These are phyloP conservation scores for Acmispon strigosus DNA, from an alignment of 306 rosid species.

Conservation along the genomic window DNA sequence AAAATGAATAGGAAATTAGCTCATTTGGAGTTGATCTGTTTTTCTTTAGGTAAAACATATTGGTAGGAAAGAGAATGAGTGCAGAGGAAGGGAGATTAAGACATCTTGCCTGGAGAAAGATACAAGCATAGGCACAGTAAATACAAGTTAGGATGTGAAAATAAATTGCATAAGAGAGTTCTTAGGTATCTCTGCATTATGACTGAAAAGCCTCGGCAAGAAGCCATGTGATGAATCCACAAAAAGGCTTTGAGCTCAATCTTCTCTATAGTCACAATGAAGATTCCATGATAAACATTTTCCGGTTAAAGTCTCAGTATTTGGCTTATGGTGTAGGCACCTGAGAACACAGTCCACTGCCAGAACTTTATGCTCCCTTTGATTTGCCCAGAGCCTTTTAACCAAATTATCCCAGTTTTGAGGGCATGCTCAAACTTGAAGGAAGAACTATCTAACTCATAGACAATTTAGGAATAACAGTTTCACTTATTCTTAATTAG, in stretches of 20 bases:
- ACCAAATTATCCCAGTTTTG: not conserved
- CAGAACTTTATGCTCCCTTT: not conserved
- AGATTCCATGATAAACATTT: not conserved
- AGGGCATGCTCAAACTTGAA: not conserved
- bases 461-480: not conserved
- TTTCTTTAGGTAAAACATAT: not conserved
- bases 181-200: too few species aligned
- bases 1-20: not conserved
- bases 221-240: too few species aligned
- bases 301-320: not conserved
- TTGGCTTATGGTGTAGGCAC: not conserved
- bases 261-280: not conserved
- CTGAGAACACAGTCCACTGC: not conserved
- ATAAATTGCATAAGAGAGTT: too few species aligned
- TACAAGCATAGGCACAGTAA: not conserved
- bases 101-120: not conserved
- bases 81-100: not conserved
- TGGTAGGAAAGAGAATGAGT: not conserved
- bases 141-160: too few species aligned
- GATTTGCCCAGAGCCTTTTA: not conserved
- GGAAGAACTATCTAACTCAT: not conserved
- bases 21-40: not conserved
- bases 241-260: not conserved
- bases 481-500: not conserved
- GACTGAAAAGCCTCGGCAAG: too few species aligned